A percentile compares a stretch with the other conserved stretches of the same genome.
Evolutionary conservation across 129 eudicot species (phyloP).

Genomic region (Tagetes erecta): DNA sequence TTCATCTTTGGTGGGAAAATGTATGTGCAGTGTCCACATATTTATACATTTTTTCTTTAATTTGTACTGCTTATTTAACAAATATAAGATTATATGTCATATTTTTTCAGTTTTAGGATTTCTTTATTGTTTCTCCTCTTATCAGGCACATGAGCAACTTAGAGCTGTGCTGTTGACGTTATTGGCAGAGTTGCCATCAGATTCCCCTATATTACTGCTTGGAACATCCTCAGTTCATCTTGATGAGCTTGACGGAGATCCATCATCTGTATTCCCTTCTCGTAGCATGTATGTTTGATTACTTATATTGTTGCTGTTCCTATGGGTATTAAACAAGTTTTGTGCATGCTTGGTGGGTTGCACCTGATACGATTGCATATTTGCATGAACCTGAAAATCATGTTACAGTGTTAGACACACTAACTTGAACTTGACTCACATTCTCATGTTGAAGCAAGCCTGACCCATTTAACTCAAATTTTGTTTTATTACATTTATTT

Average conservation of each 20-base stretch:
- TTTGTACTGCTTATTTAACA: constrained; percentile 20
- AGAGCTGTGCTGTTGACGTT: constrained; percentile 82
- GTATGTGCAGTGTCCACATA: constrained; percentile 53
- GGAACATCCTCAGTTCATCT: constrained; percentile 69
- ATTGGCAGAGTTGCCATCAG: constrained; percentile 90
- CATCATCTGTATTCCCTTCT: constrained; percentile 54
- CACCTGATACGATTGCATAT: not conserved
- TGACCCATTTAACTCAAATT: not conserved
- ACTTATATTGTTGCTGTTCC: constrained; percentile 9
- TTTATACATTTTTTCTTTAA: constrained; percentile 12
- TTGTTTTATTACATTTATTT: not conserved
- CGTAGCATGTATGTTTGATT: constrained; percentile 59
- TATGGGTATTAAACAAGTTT: not conserved
- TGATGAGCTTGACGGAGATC: constrained; percentile 54
- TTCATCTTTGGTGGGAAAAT: constrained; percentile 97
- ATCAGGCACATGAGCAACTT: constrained; percentile 90
- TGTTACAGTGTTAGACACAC: not conserved
- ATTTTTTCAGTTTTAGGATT: not conserved
- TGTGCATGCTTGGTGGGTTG: not conserved
- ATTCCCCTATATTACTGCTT: constrained; percentile 71
- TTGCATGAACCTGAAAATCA: not conserved
- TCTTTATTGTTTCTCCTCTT: constrained; percentile 20
- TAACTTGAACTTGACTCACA: not conserved
- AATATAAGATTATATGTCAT: not conserved
- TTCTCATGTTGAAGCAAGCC: not conserved